Base-by-base conservation (phyloP, 2,329 filamentous ascomycete genomes). In the Clonostachys solani region DNA sequence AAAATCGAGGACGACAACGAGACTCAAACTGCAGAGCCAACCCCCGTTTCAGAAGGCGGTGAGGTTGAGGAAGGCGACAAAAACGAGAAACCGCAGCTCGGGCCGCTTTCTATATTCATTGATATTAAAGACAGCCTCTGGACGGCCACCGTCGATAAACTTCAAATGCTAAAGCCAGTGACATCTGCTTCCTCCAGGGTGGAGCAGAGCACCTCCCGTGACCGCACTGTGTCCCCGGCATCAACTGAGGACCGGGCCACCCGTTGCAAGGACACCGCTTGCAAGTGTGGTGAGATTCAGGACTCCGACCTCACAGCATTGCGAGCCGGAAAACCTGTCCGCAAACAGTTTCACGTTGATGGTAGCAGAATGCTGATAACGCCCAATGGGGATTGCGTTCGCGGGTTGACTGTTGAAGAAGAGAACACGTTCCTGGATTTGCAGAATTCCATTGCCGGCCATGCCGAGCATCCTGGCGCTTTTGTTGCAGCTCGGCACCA, bases 301-400 rank as follows among this genome's bases (percentile, higher is more conserved):
- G 64, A 66, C 12, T 63, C 81, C 42, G 82, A 86, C 50, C 74
- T 82, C 33, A 67, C 72, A 13, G 62, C 70, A 4, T 69, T 86
- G 7, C 68, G 75, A n/a, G 69, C 73, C 3, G 82, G 81, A 43
- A 72, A 75, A 50, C 69, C 80, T 12, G 79, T 86, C 9, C 78
- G 75, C 50, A 86, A 85, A 61, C 65, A 83, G 37, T 67, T 67
- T 43, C 65, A 67, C 44, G 71, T 82, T 3, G 83, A 86, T 51
- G 83, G 81, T 47, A 76, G 78, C 61, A 77, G 85, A 23, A 82
- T 87, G 52, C 76, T 92, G 54, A 80, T 92, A 45, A 91, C 87
- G 0, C 86, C 87, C 1, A 83, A 86, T 51, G 87, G 88, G 12
- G 84, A 89, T 52, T 88, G 86, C 60, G 73, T 92, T n/a, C 83